These are phyloP conservation scores for Talaromyces adpressus DNA, from an alignment of 495 filamentous ascomycete species.

Conservation along the genomic window DNA sequence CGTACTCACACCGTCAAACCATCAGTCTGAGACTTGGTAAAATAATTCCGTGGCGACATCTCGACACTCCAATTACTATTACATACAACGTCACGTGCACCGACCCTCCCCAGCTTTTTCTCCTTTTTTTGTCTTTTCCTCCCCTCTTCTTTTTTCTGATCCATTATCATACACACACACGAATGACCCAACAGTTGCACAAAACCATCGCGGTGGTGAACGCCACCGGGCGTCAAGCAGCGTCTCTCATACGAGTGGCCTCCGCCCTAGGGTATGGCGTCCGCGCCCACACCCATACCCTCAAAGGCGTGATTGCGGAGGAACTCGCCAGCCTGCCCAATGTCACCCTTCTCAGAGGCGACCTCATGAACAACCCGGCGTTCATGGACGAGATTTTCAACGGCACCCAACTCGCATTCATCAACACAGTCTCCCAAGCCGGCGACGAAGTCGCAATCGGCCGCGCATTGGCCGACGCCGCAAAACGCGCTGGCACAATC, in stretches of 20 bases:
- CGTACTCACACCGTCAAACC: too few relatives aligned
- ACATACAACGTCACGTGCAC: slow-evolving; percentile 12
- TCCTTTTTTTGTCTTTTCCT: slow-evolving; percentile 7
- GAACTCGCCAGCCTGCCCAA: slow-evolving; percentile 77
- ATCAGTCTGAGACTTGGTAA: too few relatives aligned
- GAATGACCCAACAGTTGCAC: slow-evolving; percentile 39
- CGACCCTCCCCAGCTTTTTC: slow-evolving; percentile 2
- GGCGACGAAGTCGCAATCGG: slow-evolving; percentile 91
- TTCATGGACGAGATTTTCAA: slow-evolving; percentile 74
- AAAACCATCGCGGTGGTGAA: slow-evolving; percentile 92
- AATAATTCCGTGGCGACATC: neutral
- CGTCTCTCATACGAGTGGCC: slow-evolving; percentile 86
- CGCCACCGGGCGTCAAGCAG: slow-evolving; percentile 84
- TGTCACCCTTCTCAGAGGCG: slow-evolving; percentile 75
- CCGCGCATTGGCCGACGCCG: slow-evolving; percentile 78
- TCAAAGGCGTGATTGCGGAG: slow-evolving; percentile 72
- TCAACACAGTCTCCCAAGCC: slow-evolving; percentile 93
- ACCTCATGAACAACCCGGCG: slow-evolving; percentile 60
- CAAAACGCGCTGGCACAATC: slow-evolving; percentile 69
- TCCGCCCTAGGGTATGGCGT: slow-evolving; percentile 87
- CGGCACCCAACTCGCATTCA: slow-evolving; percentile 82
- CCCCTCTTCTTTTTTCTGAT: slow-evolving; percentile 8
- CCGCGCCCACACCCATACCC: slow-evolving; percentile 77
- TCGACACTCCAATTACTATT: neutral
- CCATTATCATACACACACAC: slow-evolving; percentile 11